These are phyloP conservation scores for Rubia yunnanensis DNA, from an alignment of 257 asterid genomes.

Conservation along the genomic window DNA sequence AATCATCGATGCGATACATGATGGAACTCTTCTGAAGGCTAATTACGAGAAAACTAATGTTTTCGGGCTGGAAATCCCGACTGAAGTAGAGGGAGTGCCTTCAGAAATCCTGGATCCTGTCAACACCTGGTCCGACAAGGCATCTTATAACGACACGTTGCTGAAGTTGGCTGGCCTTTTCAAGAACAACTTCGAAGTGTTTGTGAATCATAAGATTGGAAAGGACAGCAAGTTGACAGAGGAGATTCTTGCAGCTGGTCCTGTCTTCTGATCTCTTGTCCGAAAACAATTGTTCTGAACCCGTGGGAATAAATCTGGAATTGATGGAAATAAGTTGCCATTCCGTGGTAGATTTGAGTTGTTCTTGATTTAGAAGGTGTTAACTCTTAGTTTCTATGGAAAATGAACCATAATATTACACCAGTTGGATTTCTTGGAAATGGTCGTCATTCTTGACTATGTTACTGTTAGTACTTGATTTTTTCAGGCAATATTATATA, in stretches of 20 bases:
- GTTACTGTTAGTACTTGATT: no score
- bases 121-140: constrained; percentile 77
- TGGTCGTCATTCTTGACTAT: background rate
- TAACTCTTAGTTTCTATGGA: background rate
- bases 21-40: constrained; percentile 50
- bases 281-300: no score
- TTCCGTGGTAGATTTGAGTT: background rate
- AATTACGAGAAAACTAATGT: constrained; percentile 62
- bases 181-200: constrained; percentile 78
- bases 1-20: constrained; percentile 82
- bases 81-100: constrained; percentile 58
- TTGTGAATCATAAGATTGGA: constrained; percentile 26
- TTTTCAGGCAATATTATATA: no score
- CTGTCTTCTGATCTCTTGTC: background rate
- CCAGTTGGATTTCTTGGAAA: background rate
- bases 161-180: constrained; percentile 71
- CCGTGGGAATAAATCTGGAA: background rate
- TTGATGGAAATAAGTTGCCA: background rate
- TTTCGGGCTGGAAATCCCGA: constrained; percentile 86
- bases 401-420: background rate
- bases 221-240: background rate
- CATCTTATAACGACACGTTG: constrained; percentile 53
- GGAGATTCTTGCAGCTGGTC: background rate
- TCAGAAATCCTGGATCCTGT: constrained; percentile 73
- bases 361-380: background rate